Evolutionary conservation across 371 early-diverging fungal species (phyloP).

Genomic region (Mortierella sp.): DNA sequence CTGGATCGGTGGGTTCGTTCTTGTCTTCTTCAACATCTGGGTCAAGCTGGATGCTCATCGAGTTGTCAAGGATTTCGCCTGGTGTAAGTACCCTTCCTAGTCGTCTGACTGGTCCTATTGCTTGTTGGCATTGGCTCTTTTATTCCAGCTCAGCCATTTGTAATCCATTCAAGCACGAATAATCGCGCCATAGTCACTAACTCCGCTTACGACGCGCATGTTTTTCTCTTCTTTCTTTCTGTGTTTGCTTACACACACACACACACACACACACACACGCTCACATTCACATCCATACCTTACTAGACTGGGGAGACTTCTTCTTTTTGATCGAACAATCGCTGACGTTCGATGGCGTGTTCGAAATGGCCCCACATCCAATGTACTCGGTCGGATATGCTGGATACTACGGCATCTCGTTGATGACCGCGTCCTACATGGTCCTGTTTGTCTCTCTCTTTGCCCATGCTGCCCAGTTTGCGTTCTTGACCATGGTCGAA

Average conservation of each 20-base stretch:
- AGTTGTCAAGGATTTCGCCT: conserved; percentile 97
- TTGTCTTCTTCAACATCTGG: conserved; percentile 94
- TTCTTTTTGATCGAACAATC: conserved; percentile 94
- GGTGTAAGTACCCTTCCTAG: conserved; percentile 78
- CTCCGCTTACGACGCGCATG: conserved; percentile 12
- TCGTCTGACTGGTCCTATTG: not conserved
- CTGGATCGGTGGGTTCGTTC: conserved; percentile 80
- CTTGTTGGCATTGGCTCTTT: not conserved
- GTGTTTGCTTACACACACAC: not conserved
- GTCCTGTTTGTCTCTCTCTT: conserved; percentile 92
- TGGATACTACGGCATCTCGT: conserved; percentile 94
- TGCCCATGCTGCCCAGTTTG: conserved; percentile 92
- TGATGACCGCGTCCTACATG: conserved; percentile 88
- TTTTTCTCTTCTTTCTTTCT: not conserved
- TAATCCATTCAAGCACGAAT: conserved; percentile 1
- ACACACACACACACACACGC: not conserved
- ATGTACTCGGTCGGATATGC: conserved; percentile 98
- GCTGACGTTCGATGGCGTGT: conserved; percentile 94
- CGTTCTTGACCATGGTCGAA: conserved; percentile 93
- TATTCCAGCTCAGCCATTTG: conserved; percentile 7
- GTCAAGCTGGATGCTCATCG: conserved; percentile 97
- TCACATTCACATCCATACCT: not conserved
- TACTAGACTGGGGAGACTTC: conserved; percentile 97
- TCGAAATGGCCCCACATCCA: conserved; percentile 98
- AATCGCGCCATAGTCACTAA: not conserved